phyloP scores from a whole-genome alignment of 345 rosid species.

The Passiflora organensis region DNA sequence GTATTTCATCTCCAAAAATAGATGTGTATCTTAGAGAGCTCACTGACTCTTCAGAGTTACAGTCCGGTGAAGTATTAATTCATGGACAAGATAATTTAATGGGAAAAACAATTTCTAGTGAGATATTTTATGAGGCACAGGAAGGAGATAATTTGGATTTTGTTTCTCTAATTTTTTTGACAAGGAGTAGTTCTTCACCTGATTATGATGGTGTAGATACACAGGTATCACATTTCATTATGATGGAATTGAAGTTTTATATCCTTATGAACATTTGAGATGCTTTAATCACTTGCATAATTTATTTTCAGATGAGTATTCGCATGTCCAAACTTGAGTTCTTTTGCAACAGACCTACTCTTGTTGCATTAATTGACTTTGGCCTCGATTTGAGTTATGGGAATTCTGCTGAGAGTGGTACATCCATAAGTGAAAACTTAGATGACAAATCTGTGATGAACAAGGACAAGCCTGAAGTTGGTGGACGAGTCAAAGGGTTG shows the following conservation, averaged over 20 bases:
- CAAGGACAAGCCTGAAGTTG: conserved; percentile 66
- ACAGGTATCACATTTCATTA: conserved; percentile 49
- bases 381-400: conserved; percentile 67
- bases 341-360: conserved; percentile 90
- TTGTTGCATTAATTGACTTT: conserved; percentile 92
- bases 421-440: conserved; percentile 26
- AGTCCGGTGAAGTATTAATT: conserved; percentile 42
- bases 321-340: conserved; percentile 95
- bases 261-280: conserved; percentile 9
- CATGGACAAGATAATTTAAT: conserved; percentile 43
- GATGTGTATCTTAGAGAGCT: conserved; percentile 42
- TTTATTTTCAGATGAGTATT: conserved; percentile 76
- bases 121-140: conserved; percentile 81
- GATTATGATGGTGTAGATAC: conserved; percentile 89
- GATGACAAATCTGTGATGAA: conserved; percentile 42
- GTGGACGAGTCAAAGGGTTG: conserved; percentile 70
- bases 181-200: conserved; percentile 64
- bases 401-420: conserved; percentile 26
- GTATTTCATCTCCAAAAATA: conserved; percentile 35
- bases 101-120: conserved; percentile 52
- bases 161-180: conserved; percentile 75
- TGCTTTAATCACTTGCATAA: conserved; percentile 29
- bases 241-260: conserved; percentile 13
- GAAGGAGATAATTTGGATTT: conserved; percentile 69
- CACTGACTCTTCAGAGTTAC: conserved; percentile 35